phyloP scores from a whole-genome alignment of 805 yeast genomes.

The Priceomyces melissophilus region DNA sequence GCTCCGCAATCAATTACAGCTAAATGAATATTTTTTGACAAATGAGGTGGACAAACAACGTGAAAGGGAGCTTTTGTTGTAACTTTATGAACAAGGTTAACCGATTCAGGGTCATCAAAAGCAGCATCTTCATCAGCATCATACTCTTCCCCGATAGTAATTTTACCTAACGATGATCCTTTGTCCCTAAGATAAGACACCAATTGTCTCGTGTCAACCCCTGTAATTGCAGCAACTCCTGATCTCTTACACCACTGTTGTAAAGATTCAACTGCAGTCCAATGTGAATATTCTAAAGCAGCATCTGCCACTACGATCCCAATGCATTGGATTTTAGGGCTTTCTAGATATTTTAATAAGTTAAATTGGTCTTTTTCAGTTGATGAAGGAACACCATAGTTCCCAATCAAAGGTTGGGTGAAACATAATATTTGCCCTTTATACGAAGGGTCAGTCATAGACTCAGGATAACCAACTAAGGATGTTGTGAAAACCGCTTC shows the following conservation, averaged over 20 bases:
- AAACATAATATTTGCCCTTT: conserved; percentile 95
- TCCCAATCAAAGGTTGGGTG: conserved; percentile 96
- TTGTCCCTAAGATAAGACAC: conserved; percentile 91
- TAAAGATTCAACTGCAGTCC: conserved; percentile 97
- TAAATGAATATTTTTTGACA: conserved; percentile 62
- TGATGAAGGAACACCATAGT: conserved; percentile 95
- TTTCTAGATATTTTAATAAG: conserved; percentile 85
- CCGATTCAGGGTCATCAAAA: conserved; percentile 83
- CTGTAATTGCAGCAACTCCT: conserved; percentile 91
- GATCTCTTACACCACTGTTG: conserved; percentile 96
- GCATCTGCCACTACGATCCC: conserved; percentile 96
- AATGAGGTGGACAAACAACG: conserved; percentile 58
- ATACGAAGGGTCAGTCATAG: conserved; percentile 98
- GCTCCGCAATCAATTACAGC: conserved; percentile 98
- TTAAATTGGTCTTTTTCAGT: conserved; percentile 78
- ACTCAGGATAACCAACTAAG: conserved; percentile 96
- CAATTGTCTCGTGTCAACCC: conserved; percentile 94
- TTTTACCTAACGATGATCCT: conserved; percentile 90
- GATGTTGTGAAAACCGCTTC: conserved; percentile 98
- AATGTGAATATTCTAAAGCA: conserved; percentile 94
- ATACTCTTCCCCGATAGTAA: conserved; percentile 86
- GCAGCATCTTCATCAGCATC: conserved; percentile 92
- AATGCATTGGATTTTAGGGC: conserved; percentile 86
- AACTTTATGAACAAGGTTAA: conserved; percentile 88
- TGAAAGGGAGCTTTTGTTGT: conserved; percentile 95